Evolutionary conservation across 2,329 filamentous ascomycete genomes (phyloP).

Genomic region (Cryoendolithus antarcticus): DNA sequence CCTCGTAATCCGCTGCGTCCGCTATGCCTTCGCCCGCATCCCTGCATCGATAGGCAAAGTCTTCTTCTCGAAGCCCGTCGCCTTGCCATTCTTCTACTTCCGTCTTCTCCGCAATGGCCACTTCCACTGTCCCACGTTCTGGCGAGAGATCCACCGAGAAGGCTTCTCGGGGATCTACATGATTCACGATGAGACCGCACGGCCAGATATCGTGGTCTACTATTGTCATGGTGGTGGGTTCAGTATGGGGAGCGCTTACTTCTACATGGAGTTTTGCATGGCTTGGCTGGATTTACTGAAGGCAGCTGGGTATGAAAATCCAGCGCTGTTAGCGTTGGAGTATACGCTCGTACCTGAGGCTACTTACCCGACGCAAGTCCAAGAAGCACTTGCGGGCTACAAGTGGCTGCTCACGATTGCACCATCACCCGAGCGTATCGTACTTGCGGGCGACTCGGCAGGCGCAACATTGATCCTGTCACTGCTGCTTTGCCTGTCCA

Average conservation of each 20-base stretch:
- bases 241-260: conserved; percentile 67
- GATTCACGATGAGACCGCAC: conserved; percentile 43
- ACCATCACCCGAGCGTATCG: conserved; percentile 48
- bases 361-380: conserved; percentile 59
- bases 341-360: conserved; percentile 69
- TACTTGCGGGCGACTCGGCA: conserved; percentile 67
- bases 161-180: conserved; percentile 54
- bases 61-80: conserved; percentile 65
- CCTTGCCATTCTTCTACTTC: conserved; percentile 62
- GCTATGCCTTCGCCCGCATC: conserved; percentile 63
- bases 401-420: conserved; percentile 52
- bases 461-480: conserved; percentile 63
- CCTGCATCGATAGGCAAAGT: conserved; percentile 57
- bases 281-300: conserved; percentile 57
- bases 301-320: conserved; percentile 54
- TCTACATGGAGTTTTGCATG: conserved; percentile 74
- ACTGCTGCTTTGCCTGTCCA: conserved; percentile 55
- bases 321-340: conserved; percentile 66
- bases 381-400: conserved; percentile 59
- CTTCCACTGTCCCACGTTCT: conserved; percentile 48
- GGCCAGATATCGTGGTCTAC: conserved; percentile 67
- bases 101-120: conserved; percentile 64
- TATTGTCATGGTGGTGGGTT: conserved; percentile 79
- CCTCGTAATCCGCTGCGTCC: conserved; percentile 62
- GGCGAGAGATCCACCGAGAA: conserved; percentile 44